These are phyloP conservation scores for Aspergillus biplanus DNA, from an alignment of 495 filamentous ascomycete species.

Conservation along the genomic window DNA sequence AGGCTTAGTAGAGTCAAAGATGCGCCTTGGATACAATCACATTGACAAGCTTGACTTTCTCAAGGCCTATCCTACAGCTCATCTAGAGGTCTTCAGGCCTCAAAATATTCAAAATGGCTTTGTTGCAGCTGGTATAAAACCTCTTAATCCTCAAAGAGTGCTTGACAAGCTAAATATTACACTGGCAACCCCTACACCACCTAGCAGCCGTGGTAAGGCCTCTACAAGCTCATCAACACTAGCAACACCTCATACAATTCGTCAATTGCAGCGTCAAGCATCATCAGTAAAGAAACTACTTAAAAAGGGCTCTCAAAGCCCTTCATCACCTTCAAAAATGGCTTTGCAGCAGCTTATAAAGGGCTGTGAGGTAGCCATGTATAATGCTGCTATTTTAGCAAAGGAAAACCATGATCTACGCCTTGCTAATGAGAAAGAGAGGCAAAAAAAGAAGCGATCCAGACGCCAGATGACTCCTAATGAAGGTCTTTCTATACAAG, in stretches of 20 bases:
- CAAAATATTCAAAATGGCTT: too few relatives aligned
- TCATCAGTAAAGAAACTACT: conserved; percentile 6
- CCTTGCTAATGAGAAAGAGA: not conserved
- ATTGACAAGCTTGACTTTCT: too few relatives aligned
- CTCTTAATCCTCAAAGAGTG: too few relatives aligned
- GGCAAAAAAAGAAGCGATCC: not conserved
- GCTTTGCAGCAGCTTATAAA: conserved; percentile 3
- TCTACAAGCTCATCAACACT: conserved; percentile 6
- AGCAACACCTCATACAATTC: conserved; percentile 9
- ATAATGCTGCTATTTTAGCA: not conserved
- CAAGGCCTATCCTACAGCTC: too few relatives aligned
- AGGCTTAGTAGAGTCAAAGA: too few relatives aligned
- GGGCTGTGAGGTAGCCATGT: conserved; percentile 4
- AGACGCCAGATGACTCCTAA: not conserved
- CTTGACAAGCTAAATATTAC: too few relatives aligned
- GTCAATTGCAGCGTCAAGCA: not conserved
- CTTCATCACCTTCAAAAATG: not conserved
- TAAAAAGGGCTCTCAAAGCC: not conserved
- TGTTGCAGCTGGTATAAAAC: too few relatives aligned
- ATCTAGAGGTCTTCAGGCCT: too few relatives aligned
- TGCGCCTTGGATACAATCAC: too few relatives aligned
- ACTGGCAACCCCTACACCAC: too few relatives aligned
- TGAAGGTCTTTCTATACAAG: not conserved
- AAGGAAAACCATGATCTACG: conserved; percentile 5
- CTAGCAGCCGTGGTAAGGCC: too few relatives aligned